Evolutionary conservation across 805 yeast genomes (phyloP).

Genomic region (Cyberlindnera bimundalis): DNA sequence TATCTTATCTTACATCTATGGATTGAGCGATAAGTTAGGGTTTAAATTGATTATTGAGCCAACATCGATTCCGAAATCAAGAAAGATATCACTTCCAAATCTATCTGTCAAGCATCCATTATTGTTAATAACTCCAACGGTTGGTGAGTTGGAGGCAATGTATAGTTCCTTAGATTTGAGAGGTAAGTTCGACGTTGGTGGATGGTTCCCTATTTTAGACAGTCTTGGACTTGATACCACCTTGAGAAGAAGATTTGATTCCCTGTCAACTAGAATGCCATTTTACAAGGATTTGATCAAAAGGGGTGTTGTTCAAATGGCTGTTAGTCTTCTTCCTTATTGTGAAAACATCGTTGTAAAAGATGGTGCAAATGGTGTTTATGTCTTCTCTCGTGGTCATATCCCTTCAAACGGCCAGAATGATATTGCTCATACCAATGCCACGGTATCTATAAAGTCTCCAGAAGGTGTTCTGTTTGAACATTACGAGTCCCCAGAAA

Average conservation of each 20-base stretch:
- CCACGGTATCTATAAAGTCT: constrained; percentile 16
- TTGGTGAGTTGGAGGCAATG: constrained; percentile 54
- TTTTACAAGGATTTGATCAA: constrained; percentile 28
- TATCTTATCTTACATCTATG: constrained; percentile 37
- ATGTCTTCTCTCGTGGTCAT: constrained; percentile 36
- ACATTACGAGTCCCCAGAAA: constrained; percentile 46
- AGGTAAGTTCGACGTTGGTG: constrained; percentile 45
- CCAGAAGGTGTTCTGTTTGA: constrained; percentile 51
- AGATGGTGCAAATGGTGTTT: constrained; percentile 63
- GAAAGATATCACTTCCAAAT: constrained; percentile 21
- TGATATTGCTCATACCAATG: constrained; percentile 2
- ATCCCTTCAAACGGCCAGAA: constrained; percentile 9
- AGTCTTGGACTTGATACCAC: constrained; percentile 45
- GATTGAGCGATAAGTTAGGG: constrained; percentile 23
- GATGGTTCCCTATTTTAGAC: constrained; percentile 77
- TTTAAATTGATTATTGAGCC: constrained; percentile 63
- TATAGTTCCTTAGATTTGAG: constrained; percentile 44
- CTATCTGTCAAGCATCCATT: constrained; percentile 9
- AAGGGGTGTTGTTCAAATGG: constrained; percentile 58
- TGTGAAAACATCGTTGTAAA: constrained; percentile 64
- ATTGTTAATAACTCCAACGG: constrained; percentile 56
- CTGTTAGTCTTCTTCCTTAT: constrained; percentile 71
- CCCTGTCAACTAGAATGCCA: constrained; percentile 25
- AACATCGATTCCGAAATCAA: constrained; percentile 66
- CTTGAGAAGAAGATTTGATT: constrained; percentile 45